Conservation (phyloP, 495 filamentous ascomycete species). For the Physcia stellaris region DNA sequence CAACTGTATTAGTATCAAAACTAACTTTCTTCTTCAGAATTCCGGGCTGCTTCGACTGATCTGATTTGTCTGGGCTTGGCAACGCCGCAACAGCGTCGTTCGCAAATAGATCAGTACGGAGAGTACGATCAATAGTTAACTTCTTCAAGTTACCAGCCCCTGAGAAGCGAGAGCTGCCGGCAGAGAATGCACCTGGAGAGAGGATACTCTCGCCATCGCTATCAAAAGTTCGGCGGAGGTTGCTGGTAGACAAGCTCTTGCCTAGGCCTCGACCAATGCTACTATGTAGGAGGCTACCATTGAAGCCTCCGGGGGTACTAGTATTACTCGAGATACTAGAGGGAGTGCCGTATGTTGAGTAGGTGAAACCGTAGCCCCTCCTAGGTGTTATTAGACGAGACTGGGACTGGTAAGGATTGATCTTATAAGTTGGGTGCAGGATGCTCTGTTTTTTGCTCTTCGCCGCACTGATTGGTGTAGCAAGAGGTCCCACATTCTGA, state of each 20-base stretch:
- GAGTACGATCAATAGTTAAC: constrained; percentile 73
- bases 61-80: constrained; percentile 18
- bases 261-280: constrained; percentile 37
- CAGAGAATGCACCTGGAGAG: constrained; percentile 71
- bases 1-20: constrained; percentile 54
- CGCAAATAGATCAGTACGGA: constrained; percentile 63
- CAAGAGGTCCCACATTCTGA: constrained; percentile 65
- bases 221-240: constrained; percentile 50
- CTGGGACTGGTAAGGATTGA: constrained; percentile 67
- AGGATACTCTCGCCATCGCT: constrained; percentile 68
- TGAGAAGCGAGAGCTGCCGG: constrained; percentile 45
- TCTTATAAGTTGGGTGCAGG: constrained; percentile 73
- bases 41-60: constrained; percentile 23
- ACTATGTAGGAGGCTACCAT: constrained; percentile 51
- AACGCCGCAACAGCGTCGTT: constrained; percentile 26
- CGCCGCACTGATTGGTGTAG: constrained; percentile 69
- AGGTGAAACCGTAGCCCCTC: constrained; percentile 78
- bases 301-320: constrained; percentile 54
- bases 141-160: constrained; percentile 65
- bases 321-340: constrained; percentile 49
- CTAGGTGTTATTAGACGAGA: constrained; percentile 70
- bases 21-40: constrained; percentile 72
- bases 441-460: constrained; percentile 61
- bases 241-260: constrained; percentile 51
- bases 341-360: constrained; percentile 77